Evolutionary conservation across 331 rosid species (phyloP).

Genomic region (Quercus phellos): DNA sequence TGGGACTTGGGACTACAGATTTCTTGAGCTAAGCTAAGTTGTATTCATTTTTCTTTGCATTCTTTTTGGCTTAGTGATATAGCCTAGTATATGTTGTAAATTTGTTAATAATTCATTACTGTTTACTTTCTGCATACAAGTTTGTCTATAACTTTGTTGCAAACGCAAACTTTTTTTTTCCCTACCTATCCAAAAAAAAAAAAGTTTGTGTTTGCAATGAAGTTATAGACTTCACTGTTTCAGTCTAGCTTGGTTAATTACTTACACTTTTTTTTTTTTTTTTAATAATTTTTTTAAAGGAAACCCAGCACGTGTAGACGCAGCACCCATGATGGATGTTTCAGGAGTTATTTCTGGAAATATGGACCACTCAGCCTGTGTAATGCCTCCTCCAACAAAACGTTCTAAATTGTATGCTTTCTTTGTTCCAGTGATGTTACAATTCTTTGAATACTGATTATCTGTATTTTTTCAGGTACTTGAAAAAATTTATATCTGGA

Average conservation of each 20-base stretch:
- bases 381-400: slow-evolving; percentile 66
- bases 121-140: slow-evolving; percentile 5
- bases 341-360: slow-evolving; percentile 49
- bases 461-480: slow-evolving; percentile 5
- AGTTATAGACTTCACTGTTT: slow-evolving; percentile 12
- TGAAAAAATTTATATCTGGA: neutral
- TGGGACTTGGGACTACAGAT: neutral
- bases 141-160: neutral
- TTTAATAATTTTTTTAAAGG: neutral
- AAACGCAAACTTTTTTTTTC: no score
- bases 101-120: slow-evolving; percentile 11
- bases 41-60: neutral
- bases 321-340: slow-evolving; percentile 43
- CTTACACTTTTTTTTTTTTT: slow-evolving; percentile 29
- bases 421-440: slow-evolving; percentile 26
- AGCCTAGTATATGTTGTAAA: slow-evolving; percentile 2
- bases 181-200: no score
- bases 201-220: neutral
- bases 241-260: slow-evolving; percentile 22
- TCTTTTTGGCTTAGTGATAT: neutral
- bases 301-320: slow-evolving; percentile 39
- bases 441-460: slow-evolving; percentile 14
- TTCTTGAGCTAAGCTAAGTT: neutral
- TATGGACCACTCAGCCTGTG: slow-evolving; percentile 43
- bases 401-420: slow-evolving; percentile 77